Evolutionary conservation across 352 stramenopile species (phyloP).

Genomic region (Globisporangium okanoganense): DNA sequence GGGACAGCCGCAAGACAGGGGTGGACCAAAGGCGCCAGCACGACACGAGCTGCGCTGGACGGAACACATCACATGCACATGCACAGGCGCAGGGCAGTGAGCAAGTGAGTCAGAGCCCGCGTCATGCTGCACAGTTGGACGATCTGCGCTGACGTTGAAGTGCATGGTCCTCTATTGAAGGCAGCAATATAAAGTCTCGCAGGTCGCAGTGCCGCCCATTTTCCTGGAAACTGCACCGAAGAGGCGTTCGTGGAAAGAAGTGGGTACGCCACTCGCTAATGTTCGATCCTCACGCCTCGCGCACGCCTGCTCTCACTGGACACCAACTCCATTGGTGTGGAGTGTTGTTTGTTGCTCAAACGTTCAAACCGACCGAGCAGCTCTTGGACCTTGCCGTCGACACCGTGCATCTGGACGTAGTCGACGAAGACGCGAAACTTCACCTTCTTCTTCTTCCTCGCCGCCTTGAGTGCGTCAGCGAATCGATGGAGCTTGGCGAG

Average conservation of each 20-base stretch:
- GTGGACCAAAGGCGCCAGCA: background rate
- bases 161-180: background rate
- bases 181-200: background rate
- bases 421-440: no score
- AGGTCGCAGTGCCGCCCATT: background rate
- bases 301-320: background rate
- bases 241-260: background rate
- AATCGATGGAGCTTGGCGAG: no score
- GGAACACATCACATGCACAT: no score
- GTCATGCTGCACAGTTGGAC: conserved; percentile 2
- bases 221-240: background rate
- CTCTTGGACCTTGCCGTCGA: no score
- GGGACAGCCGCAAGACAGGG: background rate
- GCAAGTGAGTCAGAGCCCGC: background rate
- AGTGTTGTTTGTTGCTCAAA: no score
- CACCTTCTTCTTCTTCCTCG: no score
- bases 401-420: no score
- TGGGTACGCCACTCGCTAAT: background rate
- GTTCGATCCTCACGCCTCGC: background rate
- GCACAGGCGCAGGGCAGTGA: background rate
- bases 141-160: background rate
- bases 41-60: background rate
- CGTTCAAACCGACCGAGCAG: no score
- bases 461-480: no score
- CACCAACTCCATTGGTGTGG: background rate